Evolutionary conservation across 2,329 filamentous ascomycete genomes (phyloP), one percentile per base, ranked within the genome.

Genomic region (Magnaporthiopsis incrustans): DNA sequence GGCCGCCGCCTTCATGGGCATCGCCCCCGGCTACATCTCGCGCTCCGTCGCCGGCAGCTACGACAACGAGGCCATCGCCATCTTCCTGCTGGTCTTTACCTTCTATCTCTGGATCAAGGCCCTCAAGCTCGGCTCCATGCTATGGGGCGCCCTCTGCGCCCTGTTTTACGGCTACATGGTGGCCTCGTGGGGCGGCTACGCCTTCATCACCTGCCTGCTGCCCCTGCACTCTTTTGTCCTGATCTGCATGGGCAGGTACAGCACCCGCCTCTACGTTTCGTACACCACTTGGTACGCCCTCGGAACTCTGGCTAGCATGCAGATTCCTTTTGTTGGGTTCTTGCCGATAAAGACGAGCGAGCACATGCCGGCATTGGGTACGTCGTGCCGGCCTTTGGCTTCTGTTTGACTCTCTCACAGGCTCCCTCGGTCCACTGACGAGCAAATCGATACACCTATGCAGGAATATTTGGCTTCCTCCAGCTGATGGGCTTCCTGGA

Each of bases 131-230:
- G 95, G 95, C 32, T 98, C 95, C 62, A 92, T 96, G 76, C 90
- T 97, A 77, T 99, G 94, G 94, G 94, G 92, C 70, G 93, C 91
- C 53, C 82, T 97, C 67, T 95, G 93, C 71, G 95, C 95, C 58
- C 83, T 99, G 64, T 98, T 96, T 80, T 99, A 99, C 78, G 95
- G 95, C 73, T 99, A 99, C 86, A 99, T 99, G 95, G 95, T 99
- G 68, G 95, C 94, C 61, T 96, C 96, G 25, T 99, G 95, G 95
- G 95, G 95, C 83, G 95, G 95, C 74, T 99, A 99, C 77, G 95
- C 97, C 72, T 99, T 99, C 85, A 99, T 99, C 74, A 99, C 96
- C 67, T 97, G 96, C 76, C 81, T 99, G 78, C 87, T 99, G 66
- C 95, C 95, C 53, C 85, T 99, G 69, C 95, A 99, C 77, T 88